Evolutionary conservation across 208 protist species (phyloP).

Genomic region (Phytomonas sp.): DNA sequence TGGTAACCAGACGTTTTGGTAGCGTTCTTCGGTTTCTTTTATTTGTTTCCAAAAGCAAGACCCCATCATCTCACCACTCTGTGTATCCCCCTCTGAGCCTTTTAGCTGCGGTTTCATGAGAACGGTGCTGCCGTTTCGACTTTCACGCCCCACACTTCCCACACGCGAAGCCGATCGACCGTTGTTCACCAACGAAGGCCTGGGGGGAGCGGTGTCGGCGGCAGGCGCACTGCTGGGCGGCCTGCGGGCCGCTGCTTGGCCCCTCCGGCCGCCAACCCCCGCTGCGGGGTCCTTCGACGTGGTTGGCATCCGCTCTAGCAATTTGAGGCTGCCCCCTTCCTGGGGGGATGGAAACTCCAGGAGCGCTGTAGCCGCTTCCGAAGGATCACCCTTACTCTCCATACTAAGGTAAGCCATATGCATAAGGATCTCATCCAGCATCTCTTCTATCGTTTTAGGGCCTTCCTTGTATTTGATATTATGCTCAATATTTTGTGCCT

Average conservation of each 20-base stretch:
- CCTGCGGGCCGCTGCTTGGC: neutral
- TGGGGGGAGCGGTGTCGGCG: neutral
- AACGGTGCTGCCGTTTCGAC: neutral
- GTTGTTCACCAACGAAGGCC: conserved; percentile 1
- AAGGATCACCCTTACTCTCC: conserved; percentile 44
- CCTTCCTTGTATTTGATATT: conserved; percentile 87
- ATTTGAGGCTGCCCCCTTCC: conserved; percentile 76
- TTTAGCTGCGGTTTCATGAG: conserved; percentile 6
- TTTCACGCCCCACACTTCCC: neutral
- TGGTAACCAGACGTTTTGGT: conserved; percentile 58
- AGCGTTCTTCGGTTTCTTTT: conserved; percentile 39
- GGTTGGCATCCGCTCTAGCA: conserved; percentile 31
- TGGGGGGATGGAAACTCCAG: conserved; percentile 73
- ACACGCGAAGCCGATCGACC: neutral
- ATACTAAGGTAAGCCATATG: conserved; percentile 85
- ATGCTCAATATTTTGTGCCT: conserved; percentile 61
- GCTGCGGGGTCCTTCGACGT: conserved; percentile 4
- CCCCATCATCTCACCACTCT: neutral
- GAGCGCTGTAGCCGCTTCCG: conserved; percentile 29
- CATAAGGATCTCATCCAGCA: conserved; percentile 90
- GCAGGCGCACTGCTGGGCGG: neutral
- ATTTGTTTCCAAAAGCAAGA: conserved; percentile 47
- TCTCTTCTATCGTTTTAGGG: conserved; percentile 89
- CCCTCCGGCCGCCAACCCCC: neutral
- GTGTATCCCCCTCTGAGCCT: neutral